A percentile compares a stretch with the other conserved stretches of the same genome.
Conservation (phyloP, 1,284 basidiomycete species). For the Sanghuangporus weigelae region DNA sequence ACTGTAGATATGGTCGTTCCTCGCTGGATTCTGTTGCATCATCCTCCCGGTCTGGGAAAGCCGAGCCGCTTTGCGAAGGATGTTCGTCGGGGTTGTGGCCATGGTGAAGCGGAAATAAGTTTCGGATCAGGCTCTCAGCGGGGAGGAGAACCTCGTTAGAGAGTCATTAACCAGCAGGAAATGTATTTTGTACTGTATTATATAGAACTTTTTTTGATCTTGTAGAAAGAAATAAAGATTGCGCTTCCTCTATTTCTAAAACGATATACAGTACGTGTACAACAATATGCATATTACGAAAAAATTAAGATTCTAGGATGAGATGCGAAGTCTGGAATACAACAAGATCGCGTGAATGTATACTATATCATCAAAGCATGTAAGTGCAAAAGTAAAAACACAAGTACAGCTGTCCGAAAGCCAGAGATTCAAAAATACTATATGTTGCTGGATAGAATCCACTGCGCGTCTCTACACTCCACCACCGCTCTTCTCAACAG, state of each 20-base stretch:
- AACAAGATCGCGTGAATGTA: neutral
- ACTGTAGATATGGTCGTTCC: slow-evolving; percentile 43
- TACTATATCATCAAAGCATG: neutral
- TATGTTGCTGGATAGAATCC: no score
- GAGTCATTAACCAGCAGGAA: no score
- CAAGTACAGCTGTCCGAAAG: neutral
- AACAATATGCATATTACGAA: no score
- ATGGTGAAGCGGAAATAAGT: no score
- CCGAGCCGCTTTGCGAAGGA: slow-evolving; percentile 1
- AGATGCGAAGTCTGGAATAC: neutral
- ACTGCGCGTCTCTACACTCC: slow-evolving; percentile 46
- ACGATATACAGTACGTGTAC: no score
- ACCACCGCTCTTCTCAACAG: slow-evolving; percentile 83
- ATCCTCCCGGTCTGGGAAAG: slow-evolving; percentile 42
- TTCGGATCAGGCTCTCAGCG: no score
- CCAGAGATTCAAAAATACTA: neutral
- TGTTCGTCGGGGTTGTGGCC: neutral
- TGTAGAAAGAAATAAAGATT: no score
- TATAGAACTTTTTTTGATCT: no score
- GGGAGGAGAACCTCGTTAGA: no score
- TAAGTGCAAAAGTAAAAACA: neutral
- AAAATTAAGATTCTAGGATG: neutral
- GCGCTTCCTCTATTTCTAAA: no score
- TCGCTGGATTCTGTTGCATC: slow-evolving; percentile 42
- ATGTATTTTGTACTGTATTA: no score